Percentiles rank a stretch among this genome's conserved stretches.
These are phyloP conservation scores for Syncephalastrum racemosum DNA, from an alignment of 371 early-diverging fungal genomes.

Conservation along the genomic window DNA sequence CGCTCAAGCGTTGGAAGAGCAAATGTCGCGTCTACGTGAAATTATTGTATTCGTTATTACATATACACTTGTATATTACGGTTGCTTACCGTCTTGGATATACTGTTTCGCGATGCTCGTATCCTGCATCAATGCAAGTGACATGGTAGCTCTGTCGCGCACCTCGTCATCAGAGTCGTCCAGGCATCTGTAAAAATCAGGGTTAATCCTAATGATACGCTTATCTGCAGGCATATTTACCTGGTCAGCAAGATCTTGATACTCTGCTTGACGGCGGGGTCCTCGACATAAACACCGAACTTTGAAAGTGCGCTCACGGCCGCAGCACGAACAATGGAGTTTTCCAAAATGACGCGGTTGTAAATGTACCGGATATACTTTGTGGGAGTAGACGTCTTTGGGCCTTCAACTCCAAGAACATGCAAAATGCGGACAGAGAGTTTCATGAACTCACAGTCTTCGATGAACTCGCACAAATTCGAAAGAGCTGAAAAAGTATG, in stretches of 20 bases:
- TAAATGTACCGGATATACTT: slow-evolving; percentile 98
- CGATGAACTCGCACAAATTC: slow-evolving; percentile 98
- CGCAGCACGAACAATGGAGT: slow-evolving; percentile 96
- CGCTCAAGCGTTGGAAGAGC: slow-evolving; percentile 86
- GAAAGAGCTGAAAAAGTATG: slow-evolving; percentile 66
- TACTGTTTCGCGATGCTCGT: slow-evolving; percentile 59
- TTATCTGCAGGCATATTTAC: slow-evolving; percentile 21
- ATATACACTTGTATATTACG: background rate
- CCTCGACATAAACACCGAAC: slow-evolving; percentile 85
- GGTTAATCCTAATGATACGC: background rate
- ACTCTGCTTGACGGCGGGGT: slow-evolving; percentile 73
- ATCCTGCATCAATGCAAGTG: slow-evolving; percentile 75
- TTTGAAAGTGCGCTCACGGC: slow-evolving; percentile 94
- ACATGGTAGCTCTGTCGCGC: slow-evolving; percentile 94
- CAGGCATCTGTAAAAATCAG: slow-evolving; percentile 69
- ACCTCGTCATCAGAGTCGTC: slow-evolving; percentile 98
- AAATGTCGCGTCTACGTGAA: slow-evolving; percentile 71
- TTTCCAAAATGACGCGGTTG: slow-evolving; percentile 97
- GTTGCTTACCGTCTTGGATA: slow-evolving; percentile 57
- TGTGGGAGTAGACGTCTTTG: slow-evolving; percentile 85
- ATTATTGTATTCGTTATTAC: background rate
- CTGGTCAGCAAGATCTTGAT: slow-evolving; percentile 82
- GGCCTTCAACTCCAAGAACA: slow-evolving; percentile 94
- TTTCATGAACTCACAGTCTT: slow-evolving; percentile 98
- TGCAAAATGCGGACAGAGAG: slow-evolving; percentile 94